Percentiles rank a stretch among this genome's conserved stretches.
These are phyloP conservation scores for Canna indica DNA, from an alignment of 176 grass and related monocot species.

Conservation along the genomic window DNA sequence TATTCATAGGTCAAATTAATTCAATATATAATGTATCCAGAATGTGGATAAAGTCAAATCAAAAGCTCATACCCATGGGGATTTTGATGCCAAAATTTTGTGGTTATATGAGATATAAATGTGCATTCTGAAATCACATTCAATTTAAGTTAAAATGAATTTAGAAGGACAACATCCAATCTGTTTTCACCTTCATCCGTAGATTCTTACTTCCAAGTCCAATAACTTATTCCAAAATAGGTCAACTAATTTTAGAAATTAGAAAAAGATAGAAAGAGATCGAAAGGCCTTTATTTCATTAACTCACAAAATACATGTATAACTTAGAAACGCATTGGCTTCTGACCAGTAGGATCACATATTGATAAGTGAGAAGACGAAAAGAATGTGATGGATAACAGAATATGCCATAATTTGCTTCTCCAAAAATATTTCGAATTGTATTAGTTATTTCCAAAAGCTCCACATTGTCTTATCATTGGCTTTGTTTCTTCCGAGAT, in stretches of 20 bases:
- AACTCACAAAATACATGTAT: not conserved
- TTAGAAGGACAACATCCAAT: not conserved
- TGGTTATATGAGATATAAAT: not conserved
- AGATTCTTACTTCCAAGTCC: not conserved
- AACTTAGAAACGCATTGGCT: not conserved
- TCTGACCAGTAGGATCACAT: not conserved
- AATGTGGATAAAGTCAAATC: no score
- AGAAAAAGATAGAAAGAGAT: not conserved
- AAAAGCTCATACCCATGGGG: no score
- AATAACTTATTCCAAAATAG: not conserved
- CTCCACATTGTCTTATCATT: not conserved
- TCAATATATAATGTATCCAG: no score
- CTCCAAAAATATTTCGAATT: not conserved
- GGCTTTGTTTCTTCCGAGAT: no score
- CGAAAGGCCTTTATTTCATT: not conserved
- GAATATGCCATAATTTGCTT: not conserved
- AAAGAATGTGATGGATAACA: not conserved
- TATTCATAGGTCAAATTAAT: no score
- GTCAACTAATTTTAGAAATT: not conserved
- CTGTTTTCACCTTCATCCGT: not conserved
- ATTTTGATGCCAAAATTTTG: no score
- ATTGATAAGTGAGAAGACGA: no score
- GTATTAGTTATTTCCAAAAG: no score
- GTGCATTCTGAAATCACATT: not conserved
- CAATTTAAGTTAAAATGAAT: not conserved